Conservation (phyloP, 176 grass and related monocot genomes). For the Thinopyrum elongatum region DNA sequence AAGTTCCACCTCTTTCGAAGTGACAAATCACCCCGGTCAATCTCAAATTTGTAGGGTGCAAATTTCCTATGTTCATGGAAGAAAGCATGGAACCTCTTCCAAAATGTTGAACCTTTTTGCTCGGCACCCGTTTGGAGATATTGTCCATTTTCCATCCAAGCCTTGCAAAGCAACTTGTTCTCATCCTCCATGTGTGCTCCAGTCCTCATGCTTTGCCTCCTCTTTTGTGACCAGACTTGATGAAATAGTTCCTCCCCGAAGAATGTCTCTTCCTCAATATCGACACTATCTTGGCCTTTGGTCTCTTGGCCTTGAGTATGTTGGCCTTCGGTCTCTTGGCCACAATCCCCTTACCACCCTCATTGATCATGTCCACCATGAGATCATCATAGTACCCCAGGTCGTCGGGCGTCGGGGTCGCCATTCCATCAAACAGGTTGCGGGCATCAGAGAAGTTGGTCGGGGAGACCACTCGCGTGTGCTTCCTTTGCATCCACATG, state of each 20-base stretch:
- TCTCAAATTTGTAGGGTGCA: not conserved
- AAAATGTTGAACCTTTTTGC: not conserved
- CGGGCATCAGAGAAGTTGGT: too few species aligned
- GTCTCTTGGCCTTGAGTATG: too few species aligned
- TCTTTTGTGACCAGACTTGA: not conserved
- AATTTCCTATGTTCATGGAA: not conserved
- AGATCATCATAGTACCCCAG: too few species aligned
- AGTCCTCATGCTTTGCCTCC: not conserved
- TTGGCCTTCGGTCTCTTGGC: not conserved
- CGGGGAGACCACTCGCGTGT: too few species aligned
- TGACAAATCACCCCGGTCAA: not conserved
- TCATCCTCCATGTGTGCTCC: not conserved
- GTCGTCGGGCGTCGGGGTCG: too few species aligned
- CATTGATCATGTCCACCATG: too few species aligned
- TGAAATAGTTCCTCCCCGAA: not conserved
- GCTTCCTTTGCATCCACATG: too few species aligned
- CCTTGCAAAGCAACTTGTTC: not conserved
- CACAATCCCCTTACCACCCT: too few species aligned
- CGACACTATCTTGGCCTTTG: not conserved
- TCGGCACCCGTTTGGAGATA: not conserved
- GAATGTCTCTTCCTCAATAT: not conserved
- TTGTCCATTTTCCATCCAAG: not conserved
- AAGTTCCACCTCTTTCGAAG: not conserved
- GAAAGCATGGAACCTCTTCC: not conserved
- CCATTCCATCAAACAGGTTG: too few species aligned